These are phyloP conservation scores for Agrocybe praecox DNA, from an alignment of 768 basidiomycete genomes.

Conservation along the genomic window DNA sequence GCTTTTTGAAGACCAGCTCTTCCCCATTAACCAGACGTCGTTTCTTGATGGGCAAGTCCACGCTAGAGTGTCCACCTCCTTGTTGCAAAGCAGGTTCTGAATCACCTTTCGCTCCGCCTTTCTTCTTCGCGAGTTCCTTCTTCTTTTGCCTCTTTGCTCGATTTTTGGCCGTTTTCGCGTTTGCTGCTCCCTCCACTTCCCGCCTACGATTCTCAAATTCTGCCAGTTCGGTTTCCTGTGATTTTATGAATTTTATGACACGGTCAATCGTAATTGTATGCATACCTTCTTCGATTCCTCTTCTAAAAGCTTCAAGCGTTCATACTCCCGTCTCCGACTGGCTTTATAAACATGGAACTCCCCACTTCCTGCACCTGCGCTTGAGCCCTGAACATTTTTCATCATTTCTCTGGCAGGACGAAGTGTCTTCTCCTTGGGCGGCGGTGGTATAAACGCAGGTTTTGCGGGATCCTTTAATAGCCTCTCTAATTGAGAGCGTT, in stretches of 20 bases:
- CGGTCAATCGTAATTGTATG: conserved; percentile 5
- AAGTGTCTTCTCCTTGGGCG: conserved; percentile 81
- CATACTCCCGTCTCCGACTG: conserved; percentile 90
- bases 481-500: conserved; percentile 73
- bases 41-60: conserved; percentile 68
- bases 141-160: conserved; percentile 92
- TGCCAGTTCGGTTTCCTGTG: conserved; percentile 66
- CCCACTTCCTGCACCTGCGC: conserved; percentile 95
- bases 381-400: conserved; percentile 99
- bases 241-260: neutral
- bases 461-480: conserved; percentile 90
- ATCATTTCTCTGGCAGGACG: conserved; percentile 92
- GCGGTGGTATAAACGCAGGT: conserved; percentile 75
- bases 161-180: conserved; percentile 95
- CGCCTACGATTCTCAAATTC: conserved; percentile 79
- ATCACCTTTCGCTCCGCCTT: conserved; percentile 30
- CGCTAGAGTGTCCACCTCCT: conserved; percentile 7
- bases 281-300: conserved; percentile 78
- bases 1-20: conserved; percentile 57
- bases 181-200: conserved; percentile 69
- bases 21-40: conserved; percentile 79
- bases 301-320: conserved; percentile 88
- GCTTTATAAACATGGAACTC: conserved; percentile 99
- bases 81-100: conserved; percentile 11
- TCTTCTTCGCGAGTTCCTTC: conserved; percentile 68